A percentile compares a stretch with the other conserved stretches of the same genome.
Conservation (phyloP, 352 stramenopile genomes). For the Paralagenidium karlingii region DNA sequence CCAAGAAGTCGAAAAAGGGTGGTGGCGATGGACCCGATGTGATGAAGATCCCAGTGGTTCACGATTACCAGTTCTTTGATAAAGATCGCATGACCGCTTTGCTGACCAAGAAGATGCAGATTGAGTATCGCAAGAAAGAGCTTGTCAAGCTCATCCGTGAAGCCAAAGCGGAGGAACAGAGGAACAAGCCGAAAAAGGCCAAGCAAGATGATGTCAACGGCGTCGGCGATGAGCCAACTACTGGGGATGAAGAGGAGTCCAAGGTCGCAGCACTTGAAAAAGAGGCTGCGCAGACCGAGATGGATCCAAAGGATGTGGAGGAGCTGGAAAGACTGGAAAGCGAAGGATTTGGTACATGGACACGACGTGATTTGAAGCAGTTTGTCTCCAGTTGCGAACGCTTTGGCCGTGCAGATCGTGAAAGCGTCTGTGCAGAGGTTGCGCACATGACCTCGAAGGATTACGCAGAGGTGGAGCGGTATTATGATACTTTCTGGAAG, state of each 20-base stretch:
- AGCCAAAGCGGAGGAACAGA: slow-evolving; percentile 68
- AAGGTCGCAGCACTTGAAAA: slow-evolving; percentile 61
- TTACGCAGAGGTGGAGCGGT: slow-evolving; percentile 84
- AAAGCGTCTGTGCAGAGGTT: slow-evolving; percentile 86
- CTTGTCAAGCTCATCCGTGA: slow-evolving; percentile 73
- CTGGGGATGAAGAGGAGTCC: slow-evolving; percentile 20
- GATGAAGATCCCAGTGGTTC: slow-evolving; percentile 81
- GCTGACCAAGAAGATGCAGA: slow-evolving; percentile 70
- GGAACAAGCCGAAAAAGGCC: slow-evolving; percentile 49
- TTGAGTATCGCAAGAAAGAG: slow-evolving; percentile 86
- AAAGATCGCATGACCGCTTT: slow-evolving; percentile 80
- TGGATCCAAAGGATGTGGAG: slow-evolving; percentile 48
- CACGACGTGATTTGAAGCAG: slow-evolving; percentile 74
- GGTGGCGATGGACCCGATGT: slow-evolving; percentile 82
- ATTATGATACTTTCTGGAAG: slow-evolving; percentile 94
- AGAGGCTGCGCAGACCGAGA: slow-evolving; percentile 63
- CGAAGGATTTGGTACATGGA: slow-evolving; percentile 95
- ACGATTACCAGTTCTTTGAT: slow-evolving; percentile 95
- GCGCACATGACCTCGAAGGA: slow-evolving; percentile 85
- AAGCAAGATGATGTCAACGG: slow-evolving; percentile 50
- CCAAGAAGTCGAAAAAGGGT: slow-evolving; percentile 69
- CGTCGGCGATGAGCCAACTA: slow-evolving; percentile 13
- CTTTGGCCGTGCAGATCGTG: slow-evolving; percentile 87
- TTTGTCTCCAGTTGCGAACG: slow-evolving; percentile 89
- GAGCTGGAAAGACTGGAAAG: slow-evolving; percentile 64